A percentile compares a stretch with the other conserved stretches of the same genome.
These are phyloP conservation scores for Aspergillus viridinutans DNA, from an alignment of 2,329 filamentous ascomycete genomes.

Conservation along the genomic window DNA sequence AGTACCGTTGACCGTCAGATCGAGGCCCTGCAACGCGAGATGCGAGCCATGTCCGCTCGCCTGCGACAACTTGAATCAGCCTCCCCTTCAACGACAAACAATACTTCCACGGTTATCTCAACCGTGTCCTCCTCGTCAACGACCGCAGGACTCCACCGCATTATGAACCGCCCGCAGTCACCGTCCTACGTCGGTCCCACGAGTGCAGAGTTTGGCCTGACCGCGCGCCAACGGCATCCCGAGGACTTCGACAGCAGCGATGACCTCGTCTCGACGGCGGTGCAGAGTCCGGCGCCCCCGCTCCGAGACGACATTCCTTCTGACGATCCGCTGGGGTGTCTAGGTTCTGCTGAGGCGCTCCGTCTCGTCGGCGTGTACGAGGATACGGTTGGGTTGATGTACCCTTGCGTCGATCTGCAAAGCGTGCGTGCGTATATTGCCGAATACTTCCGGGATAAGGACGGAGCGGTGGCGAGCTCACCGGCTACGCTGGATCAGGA, in stretches of 20 bases:
- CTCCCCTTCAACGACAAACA: conserved; percentile 4
- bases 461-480: not conserved
- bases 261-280: conserved; percentile 15
- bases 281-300: conserved; percentile 18
- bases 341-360: conserved; percentile 71
- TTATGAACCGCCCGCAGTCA: conserved; percentile 29
- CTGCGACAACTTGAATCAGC: conserved; percentile 25
- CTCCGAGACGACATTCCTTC: conserved; percentile 31
- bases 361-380: conserved; percentile 74
- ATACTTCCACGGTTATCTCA: conserved; percentile 5
- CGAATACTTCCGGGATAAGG: conserved; percentile 19
- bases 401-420: conserved; percentile 73
- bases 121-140: conserved; percentile 10
- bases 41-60: conserved; percentile 26
- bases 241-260: conserved; percentile 17
- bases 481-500: conserved; percentile 21
- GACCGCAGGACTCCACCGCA: conserved; percentile 21
- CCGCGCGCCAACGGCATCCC: conserved; percentile 7
- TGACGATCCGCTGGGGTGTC: conserved; percentile 69
- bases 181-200: conserved; percentile 33
- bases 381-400: conserved; percentile 86
- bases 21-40: conserved; percentile 25
- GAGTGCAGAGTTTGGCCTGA: conserved; percentile 34
- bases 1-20: conserved; percentile 25
- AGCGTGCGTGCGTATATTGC: conserved; percentile 52